phyloP scores from a whole-genome alignment of 352 stramenopile species.

The Bremia lactucae region DNA sequence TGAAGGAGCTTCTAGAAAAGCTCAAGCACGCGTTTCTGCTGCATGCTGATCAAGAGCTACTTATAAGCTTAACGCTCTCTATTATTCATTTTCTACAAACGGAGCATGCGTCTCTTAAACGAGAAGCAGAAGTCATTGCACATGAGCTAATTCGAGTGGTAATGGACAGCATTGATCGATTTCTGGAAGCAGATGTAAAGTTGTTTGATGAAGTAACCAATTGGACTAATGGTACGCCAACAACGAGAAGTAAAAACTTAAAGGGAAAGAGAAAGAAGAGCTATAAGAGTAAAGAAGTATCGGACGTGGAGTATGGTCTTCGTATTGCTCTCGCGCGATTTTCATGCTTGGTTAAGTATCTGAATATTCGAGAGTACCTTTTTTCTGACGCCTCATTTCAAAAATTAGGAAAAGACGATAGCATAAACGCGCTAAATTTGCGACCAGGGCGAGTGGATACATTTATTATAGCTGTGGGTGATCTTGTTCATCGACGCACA shows the following conservation, averaged over 20 bases:
- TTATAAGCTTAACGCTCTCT: constrained; percentile 54
- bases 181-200: constrained; percentile 43
- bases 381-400: constrained; percentile 16
- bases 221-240: constrained; percentile 7
- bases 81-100: constrained; percentile 61
- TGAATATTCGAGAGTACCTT: constrained; percentile 60
- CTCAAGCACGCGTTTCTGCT: constrained; percentile 60
- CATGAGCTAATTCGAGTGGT: constrained; percentile 61
- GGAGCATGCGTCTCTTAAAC: constrained; percentile 67
- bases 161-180: constrained; percentile 44
- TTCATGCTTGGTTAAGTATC: constrained; percentile 44
- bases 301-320: constrained; percentile 60
- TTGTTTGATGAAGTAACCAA: constrained; percentile 14
- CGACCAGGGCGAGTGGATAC: constrained; percentile 28
- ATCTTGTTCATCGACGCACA: constrained; percentile 41
- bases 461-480: constrained; percentile 21
- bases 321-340: constrained; percentile 47
- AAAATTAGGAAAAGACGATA: not conserved
- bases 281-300: constrained; percentile 34
- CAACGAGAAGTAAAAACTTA: constrained; percentile 20
- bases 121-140: constrained; percentile 65
- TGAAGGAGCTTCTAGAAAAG: constrained; percentile 66
- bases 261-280: constrained; percentile 23
- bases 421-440: not conserved
- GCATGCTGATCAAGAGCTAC: constrained; percentile 56